A percentile compares a stretch with the other conserved stretches of the same genome.
Conservation (phyloP, 2,329 filamentous ascomycete genomes). For the Chaetomium olivaceum region DNA sequence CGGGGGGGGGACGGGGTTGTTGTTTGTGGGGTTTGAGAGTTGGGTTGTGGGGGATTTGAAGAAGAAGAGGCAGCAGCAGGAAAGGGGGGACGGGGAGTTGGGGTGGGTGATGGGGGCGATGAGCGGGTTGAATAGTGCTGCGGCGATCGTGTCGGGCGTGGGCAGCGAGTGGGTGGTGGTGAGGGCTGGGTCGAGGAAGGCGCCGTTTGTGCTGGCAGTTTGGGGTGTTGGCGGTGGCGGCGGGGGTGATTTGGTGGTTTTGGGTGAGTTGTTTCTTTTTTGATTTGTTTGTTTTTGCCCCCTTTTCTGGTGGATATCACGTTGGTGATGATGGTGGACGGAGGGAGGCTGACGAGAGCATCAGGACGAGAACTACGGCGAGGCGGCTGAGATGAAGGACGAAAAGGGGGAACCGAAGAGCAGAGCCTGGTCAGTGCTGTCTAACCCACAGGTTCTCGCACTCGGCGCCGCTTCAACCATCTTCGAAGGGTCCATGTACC, state of each 20-base stretch:
- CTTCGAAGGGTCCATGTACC: constrained; percentile 60
- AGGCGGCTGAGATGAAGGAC: constrained; percentile 13
- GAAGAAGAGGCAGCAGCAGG: neutral
- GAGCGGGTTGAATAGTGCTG: constrained; percentile 3
- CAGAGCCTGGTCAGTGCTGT: constrained; percentile 29
- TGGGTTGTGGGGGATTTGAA: neutral
- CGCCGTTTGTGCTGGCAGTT: neutral
- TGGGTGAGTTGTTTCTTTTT: neutral
- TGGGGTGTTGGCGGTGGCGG: constrained; percentile 3
- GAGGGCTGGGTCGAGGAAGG: neutral
- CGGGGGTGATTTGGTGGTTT: neutral
- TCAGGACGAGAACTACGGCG: constrained; percentile 52
- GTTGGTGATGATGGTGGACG: neutral
- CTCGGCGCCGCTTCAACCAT: constrained; percentile 54
- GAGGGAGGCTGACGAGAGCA: neutral
- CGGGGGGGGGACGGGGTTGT: neutral
- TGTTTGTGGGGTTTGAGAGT: constrained; percentile 7
- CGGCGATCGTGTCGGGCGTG: neutral
- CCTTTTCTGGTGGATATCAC: no score
- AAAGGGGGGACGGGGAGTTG: neutral
- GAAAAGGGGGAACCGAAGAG: neutral
- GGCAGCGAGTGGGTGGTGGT: neutral
- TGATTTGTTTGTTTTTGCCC: neutral
- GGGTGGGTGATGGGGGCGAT: neutral
- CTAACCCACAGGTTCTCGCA: constrained; percentile 50